Conservation (phyloP, 176 grass and related monocot genomes). For the barley (Hordeum vulgare) region MorexV3_pseudomolecules_assembly NC_058518.1:21379601-21380100, state of each 20-base stretch:
- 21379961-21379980: background rate
- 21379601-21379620: too few relatives aligned
- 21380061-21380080: background rate
- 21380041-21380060: background rate
- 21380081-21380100: background rate
- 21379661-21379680: constrained; percentile 18
- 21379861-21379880: background rate
- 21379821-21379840: background rate
- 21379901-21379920: background rate
- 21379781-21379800: background rate
- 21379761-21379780: background rate
- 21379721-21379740: background rate
- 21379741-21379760: constrained; percentile 12
- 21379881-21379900: background rate
- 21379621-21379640: constrained; percentile 6
- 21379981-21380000: background rate
- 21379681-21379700: constrained; percentile 1
- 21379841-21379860: background rate
- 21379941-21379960: background rate
- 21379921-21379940: background rate
- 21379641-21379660: background rate
- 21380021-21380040: background rate
- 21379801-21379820: background rate
- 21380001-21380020: background rate
- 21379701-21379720: background rate